Evolutionary conservation across 192 early-diverging fungal genomes (phyloP), one percentile per base, ranked within the genome.

Genomic region (Coemansia sp.): DNA sequence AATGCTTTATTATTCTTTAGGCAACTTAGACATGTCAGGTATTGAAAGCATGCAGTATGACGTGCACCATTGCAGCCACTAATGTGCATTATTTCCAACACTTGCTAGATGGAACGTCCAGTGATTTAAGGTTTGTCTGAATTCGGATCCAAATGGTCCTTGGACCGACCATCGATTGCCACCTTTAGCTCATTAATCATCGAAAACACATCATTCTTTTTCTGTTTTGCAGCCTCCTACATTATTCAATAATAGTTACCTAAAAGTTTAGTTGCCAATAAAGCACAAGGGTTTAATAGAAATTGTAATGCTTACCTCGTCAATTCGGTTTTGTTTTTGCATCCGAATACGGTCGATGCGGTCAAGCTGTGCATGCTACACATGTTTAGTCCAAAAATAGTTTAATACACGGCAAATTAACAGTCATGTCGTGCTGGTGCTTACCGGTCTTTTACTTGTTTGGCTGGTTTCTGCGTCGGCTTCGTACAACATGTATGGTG

Each of bases 261-360:
- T 44, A n/a, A 44, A 3, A 2, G 31, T 34, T 1, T 34, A 34
- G 31, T 34, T 34, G 7, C 15, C 15, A 44, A 1, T 44, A 44
- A 44, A n/a, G 40, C 0, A 0, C 3, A n/a, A 3, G 40, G 1
- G 15, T 44, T 14, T 44, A 44, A 44, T 44, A 44, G 11, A 44
- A 44, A n/a, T 15, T 44, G 4, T 4, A 44, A n/a, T 8, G 14
- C 54, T 59, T 73, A 64, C 66, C 58, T 80, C 71, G 5, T 66
- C 59, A 15, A 46, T 58, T 8, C 77, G 71, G 18, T 56, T 38
- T 37, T 74, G 64, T 23, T 55, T 47, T 12, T 70, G 71, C 0
- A 67, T 26, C 5, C 61, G 61, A 44, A 80, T 80, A n/a, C 77
- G 77, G 17, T 80, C 77, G 44, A 31, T 64, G 37, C 77, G 77